Percentiles rank a stretch among this genome's conserved stretches.
Conservation (phyloP, 495 filamentous ascomycete species). For the Bombardia bombarda region DNA sequence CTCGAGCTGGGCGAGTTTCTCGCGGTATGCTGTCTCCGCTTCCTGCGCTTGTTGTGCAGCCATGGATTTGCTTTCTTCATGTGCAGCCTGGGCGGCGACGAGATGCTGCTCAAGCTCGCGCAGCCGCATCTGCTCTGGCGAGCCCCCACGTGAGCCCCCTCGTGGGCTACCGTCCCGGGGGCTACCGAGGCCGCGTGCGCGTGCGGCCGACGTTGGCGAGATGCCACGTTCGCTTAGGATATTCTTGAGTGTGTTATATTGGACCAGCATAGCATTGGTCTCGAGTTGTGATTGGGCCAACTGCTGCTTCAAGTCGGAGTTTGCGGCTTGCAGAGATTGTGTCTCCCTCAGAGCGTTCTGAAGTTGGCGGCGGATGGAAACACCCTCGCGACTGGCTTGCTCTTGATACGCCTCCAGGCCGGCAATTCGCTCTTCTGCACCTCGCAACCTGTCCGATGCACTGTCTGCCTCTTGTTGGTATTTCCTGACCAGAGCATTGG, state of each 20-base stretch:
- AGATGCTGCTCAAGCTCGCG: constrained; percentile 89
- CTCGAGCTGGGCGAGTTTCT: constrained; percentile 87
- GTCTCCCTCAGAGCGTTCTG: constrained; percentile 74
- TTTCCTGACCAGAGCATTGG: constrained; percentile 71
- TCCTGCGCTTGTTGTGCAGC: constrained; percentile 77
- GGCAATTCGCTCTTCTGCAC: constrained; percentile 92
- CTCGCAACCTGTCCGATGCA: constrained; percentile 78
- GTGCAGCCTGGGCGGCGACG: constrained; percentile 63
- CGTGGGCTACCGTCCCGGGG: no score
- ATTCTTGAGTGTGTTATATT: constrained; percentile 85
- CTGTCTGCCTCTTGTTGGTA: constrained; percentile 87
- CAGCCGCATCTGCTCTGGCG: constrained; percentile 73
- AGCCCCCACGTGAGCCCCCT: no score
- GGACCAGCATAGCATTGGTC: constrained; percentile 79
- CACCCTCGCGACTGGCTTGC: constrained; percentile 85
- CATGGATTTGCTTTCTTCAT: constrained; percentile 70
- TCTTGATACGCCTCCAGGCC: constrained; percentile 95
- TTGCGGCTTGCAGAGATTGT: constrained; percentile 65
- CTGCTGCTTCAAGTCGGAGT: constrained; percentile 68
- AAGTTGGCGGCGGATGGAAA: constrained; percentile 81
- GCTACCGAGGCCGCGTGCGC: constrained; percentile 40
- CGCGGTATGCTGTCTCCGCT: constrained; percentile 74
- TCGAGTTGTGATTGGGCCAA: constrained; percentile 80
- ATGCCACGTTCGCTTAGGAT: constrained; percentile 82
- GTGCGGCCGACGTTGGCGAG: constrained; percentile 49